phyloP scores from a whole-genome alignment of 208 protist species.

The Acanthamoeba royreba region DNA sequence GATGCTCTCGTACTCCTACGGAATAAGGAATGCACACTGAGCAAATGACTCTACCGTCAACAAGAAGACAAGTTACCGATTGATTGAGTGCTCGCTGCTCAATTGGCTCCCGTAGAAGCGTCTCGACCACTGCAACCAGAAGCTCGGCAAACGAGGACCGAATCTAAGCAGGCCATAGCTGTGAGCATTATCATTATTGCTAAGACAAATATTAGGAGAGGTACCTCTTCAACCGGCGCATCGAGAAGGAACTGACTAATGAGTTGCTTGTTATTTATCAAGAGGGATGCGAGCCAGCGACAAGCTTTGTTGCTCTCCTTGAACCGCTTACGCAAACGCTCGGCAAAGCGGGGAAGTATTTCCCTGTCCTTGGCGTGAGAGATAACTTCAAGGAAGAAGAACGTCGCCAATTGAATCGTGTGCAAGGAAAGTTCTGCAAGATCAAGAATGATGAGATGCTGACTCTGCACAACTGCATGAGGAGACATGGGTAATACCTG shows the following conservation, averaged over 20 bases:
- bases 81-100: not conserved
- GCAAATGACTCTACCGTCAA: too few relatives aligned
- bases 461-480: too few relatives aligned
- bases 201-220: not conserved
- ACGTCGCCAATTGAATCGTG: not conserved
- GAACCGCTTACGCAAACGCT: not conserved
- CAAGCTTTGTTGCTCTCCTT: not conserved
- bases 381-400: conserved; percentile 41
- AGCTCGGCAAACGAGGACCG: not conserved
- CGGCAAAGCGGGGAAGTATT: not conserved
- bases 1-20: too few relatives aligned
- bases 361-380: conserved; percentile 5
- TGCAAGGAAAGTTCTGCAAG: not conserved
- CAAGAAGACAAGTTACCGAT: too few relatives aligned
- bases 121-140: not conserved
- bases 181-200: not conserved
- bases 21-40: too few relatives aligned
- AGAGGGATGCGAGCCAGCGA: not conserved
- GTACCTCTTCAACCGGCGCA: not conserved
- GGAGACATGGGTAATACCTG: too few relatives aligned
- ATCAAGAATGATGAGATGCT: too few relatives aligned
- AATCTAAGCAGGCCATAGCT: too few relatives aligned
- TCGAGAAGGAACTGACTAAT: not conserved
- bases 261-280: not conserved
- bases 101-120: not conserved